A percentile compares a stretch with the other conserved stretches of the same genome.
phyloP scores from a whole-genome alignment of 2,329 filamentous ascomycete species.

The Beauveria pseudobassiana region DNA sequence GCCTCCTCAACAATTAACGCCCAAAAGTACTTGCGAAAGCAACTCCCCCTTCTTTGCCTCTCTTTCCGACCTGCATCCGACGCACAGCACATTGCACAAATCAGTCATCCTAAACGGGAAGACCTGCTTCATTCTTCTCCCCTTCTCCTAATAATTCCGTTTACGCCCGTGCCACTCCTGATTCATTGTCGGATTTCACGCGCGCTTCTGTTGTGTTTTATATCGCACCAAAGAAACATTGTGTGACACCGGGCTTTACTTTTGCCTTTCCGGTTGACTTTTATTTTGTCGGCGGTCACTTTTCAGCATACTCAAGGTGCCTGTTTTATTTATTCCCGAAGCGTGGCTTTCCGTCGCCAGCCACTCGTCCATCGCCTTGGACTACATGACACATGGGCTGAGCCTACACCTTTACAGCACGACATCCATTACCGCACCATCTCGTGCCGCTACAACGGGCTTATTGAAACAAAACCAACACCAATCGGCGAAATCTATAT shows the following conservation, averaged over 20 bases:
- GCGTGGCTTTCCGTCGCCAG: not conserved
- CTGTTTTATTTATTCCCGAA: not conserved
- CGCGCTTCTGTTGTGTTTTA: not conserved
- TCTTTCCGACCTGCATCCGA: not conserved
- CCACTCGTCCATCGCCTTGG: not conserved
- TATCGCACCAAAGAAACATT: not conserved
- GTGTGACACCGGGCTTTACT: not conserved
- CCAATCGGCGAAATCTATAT: not conserved
- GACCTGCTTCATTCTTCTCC: not conserved
- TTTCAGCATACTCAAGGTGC: not conserved
- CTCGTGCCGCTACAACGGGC: not conserved
- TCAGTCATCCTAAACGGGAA: not conserved
- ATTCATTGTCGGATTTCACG: not conserved
- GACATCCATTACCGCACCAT: not conserved
- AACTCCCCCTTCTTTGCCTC: not conserved
- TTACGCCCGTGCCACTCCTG: not conserved
- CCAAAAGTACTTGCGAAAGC: not conserved
- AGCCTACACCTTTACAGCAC: not conserved
- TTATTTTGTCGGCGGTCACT: not conserved
- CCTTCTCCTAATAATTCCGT: not conserved
- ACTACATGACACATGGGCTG: not conserved
- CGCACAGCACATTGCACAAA: not conserved
- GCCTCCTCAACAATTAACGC: constrained; percentile 4
- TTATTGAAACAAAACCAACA: not conserved
- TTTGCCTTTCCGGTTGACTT: not conserved